Base-by-base conservation (phyloP, 164 flowering plant genomes). In the Berberis thunbergii region DNA sequence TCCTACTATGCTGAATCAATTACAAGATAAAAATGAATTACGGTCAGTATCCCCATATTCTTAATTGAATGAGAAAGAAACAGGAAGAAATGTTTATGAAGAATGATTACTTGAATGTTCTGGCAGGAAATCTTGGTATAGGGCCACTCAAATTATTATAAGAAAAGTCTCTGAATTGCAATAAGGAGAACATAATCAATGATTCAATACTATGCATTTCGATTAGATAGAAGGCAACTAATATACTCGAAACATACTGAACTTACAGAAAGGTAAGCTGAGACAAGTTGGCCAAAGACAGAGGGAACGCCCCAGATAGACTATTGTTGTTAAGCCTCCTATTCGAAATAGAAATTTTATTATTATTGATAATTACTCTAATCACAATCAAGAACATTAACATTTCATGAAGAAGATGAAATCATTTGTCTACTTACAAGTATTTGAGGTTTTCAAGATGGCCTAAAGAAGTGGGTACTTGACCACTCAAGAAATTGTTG, bases 321-420 rank as follows among this genome's bases (percentile, higher is more conserved):
- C 85, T 86, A 72, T 95, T 95, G 60, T 91, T 95, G 75, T 88
- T 95, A 43, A 95, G 84, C 85, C 96, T 83, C 97, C 99, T 95
- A 42, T 49, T 69, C 50, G 67, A 42, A 62, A 61, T 54, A 55
- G 61, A 64, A 69, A 69, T 61, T 45, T 57, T 43, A 68, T 10
- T 59, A 45, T 13, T 69, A 45, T 11, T 49, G 56, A 3, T 41
- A 61, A 54, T 59, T 9, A 43, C n/a, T 39, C 54, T 43, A 38
- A 45, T 10, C 6, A 44, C 4, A 46, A 67, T 26, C 40, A 59
- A 60, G 44, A 52, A 54, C 4, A 45, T 8, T 13, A 41, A 43
- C 67, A 63, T 3, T 52, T 53, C 26, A 48, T 48, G 9, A 48
- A 48, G 1, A 48, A 48, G 13, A 52, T 4, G 46, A 38, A 43